phyloP scores from a whole-genome alignment of 2,329 filamentous ascomycete genomes.

The Cercospora sp. region DNA sequence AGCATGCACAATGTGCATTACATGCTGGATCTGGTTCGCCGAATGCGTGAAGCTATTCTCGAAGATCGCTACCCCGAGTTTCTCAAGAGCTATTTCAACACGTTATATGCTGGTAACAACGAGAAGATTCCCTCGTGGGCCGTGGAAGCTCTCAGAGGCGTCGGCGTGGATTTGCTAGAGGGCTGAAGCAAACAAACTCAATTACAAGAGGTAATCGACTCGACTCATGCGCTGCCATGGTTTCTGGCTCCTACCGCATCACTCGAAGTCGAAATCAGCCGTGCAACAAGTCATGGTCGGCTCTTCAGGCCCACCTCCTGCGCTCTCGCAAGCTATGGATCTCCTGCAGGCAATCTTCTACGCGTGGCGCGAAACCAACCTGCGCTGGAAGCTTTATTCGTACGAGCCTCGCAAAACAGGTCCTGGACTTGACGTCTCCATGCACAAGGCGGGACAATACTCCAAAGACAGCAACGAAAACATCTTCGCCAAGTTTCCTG shows the following conservation, averaged over 20 bases:
- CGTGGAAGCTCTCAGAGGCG: constrained; percentile 70
- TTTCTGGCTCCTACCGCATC: not conserved
- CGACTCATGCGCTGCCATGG: not conserved
- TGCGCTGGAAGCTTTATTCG: not conserved
- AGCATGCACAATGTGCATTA: constrained; percentile 97
- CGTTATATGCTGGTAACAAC: constrained; percentile 65
- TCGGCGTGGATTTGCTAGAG: constrained; percentile 73
- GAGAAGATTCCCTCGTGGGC: constrained; percentile 78
- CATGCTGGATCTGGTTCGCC: constrained; percentile 78
- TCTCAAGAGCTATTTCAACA: constrained; percentile 73
- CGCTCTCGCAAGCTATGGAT: not conserved
- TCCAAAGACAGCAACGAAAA: not conserved
- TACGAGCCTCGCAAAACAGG: not conserved
- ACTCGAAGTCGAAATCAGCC: not conserved
- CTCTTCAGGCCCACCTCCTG: not conserved
- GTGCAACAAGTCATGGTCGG: not conserved
- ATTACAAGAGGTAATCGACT: not conserved
- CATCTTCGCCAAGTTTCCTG: not conserved
- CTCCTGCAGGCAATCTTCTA: constrained; percentile 4
- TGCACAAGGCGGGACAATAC: not conserved
- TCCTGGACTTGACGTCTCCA: not conserved
- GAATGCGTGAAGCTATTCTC: constrained; percentile 62
- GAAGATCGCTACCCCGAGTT: constrained; percentile 68
- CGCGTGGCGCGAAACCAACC: not conserved
- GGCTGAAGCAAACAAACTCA: constrained; percentile 7